phyloP scores from a whole-genome alignment of 164 flowering plant genomes.

The Liriodendron chinense region DNA sequence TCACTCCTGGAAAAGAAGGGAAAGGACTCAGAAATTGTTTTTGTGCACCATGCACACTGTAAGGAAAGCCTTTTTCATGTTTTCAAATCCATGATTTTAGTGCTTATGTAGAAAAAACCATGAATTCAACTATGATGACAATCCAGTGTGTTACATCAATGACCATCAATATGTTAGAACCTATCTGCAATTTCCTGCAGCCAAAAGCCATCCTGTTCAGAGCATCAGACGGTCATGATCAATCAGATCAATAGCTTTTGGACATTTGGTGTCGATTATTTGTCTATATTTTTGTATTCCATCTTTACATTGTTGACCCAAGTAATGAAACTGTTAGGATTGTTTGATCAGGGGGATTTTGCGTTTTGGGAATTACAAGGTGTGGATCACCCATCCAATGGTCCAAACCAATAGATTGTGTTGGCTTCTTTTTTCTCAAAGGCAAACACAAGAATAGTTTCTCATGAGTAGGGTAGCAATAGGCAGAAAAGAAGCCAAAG shows the following conservation, averaged over 20 bases:
- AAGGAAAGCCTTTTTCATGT: background rate
- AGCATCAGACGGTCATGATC: background rate
- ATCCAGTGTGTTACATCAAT: too few species aligned
- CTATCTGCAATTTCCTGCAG: background rate
- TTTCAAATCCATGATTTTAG: background rate
- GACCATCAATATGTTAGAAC: background rate
- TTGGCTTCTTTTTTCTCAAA: background rate
- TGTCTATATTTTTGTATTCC: background rate
- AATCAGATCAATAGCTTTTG: background rate
- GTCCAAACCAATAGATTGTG: background rate
- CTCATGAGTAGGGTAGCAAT: background rate
- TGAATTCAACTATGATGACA: background rate
- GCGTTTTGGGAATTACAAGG: background rate
- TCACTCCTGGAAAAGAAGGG: slow-evolving; percentile 9
- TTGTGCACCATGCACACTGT: background rate
- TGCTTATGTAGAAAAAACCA: background rate
- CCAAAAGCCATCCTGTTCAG: background rate
- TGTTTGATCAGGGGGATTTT: background rate
- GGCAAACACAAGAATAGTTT: background rate
- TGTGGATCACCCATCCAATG: background rate
- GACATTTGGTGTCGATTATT: background rate
- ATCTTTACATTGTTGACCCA: background rate
- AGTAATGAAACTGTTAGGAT: background rate
- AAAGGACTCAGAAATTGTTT: background rate
- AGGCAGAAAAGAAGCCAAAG: background rate